Base-by-base conservation (phyloP, 1,284 basidiomycete genomes). In the Leccinum fallax region DNA sequence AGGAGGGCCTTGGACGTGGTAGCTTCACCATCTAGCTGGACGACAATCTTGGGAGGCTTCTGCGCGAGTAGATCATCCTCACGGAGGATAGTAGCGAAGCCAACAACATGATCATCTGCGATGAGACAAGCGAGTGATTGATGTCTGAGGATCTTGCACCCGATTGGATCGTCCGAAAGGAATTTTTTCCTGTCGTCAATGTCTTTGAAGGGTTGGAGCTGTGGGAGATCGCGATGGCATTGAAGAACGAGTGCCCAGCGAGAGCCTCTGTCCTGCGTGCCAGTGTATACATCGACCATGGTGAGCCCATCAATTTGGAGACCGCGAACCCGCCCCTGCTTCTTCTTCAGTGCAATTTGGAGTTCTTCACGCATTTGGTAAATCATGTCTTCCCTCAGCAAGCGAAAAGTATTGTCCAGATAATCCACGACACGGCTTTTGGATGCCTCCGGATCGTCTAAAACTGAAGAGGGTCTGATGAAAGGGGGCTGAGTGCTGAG, bases 331-430 rank as follows among this genome's bases (percentile, higher is more conserved):
- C 71, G 65, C 0, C 83, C 82, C 60, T 81, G 81, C 66, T 85
- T 86, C 71, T 78, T 77, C 13, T 77, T 78, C 9, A 73, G 58
- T 0, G 76, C 79, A 9, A 83, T 78, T 57, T 82, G 78, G 7
- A 88, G 66, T 66, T 88, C 88, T 53, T 89, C 87, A 7, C 81
- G 78, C 71, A 89, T 79, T 65, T 89, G 86, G 65, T 82, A 77
- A 4, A 89, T 68, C 84, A 89, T 85, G 59, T 89, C 88, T 68
- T 89, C 88, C 3, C 88, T 74, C 15, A 88, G 73, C 36, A 89
- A 75, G 8, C 88, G 82, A 66, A 86, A 89, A 55, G 84, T 84
- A 61, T 87, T 88, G 64, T 89, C 88, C 2, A 89, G 71, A 63
- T 89, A 83, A 2, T 79, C 75, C 0, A 77, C 74, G 5, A 79